Conservation (phyloP, 148 eudicot genomes). For the Spergularia bocconei region DNA sequence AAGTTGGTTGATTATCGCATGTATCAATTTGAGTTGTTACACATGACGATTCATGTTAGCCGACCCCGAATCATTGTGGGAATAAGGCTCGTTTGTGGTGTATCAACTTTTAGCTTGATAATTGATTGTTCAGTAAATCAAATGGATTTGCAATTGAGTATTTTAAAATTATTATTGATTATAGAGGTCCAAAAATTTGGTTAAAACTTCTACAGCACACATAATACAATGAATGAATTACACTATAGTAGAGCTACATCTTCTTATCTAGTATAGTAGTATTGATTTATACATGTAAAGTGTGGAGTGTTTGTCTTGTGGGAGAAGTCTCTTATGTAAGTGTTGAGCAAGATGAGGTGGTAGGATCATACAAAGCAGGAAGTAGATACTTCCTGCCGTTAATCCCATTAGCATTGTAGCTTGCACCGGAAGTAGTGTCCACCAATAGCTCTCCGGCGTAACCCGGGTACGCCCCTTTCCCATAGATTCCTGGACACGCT, state of each 20-base stretch:
- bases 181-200: too few relatives aligned
- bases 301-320: too few relatives aligned
- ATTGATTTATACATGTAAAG: neutral
- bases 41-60: too few relatives aligned
- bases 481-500: conserved; percentile 49
- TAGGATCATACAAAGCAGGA: conserved; percentile 50
- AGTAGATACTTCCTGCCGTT: conserved; percentile 45
- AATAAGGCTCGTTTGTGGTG: too few relatives aligned
- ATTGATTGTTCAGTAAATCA: too few relatives aligned
- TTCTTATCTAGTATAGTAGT: neutral
- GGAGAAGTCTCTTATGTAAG: conserved; percentile 16
- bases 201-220: neutral
- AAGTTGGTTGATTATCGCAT: neutral
- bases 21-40: too few relatives aligned
- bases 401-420: conserved; percentile 53
- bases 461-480: conserved; percentile 51
- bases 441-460: conserved; percentile 47
- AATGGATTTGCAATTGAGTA: too few relatives aligned
- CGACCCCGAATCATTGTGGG: too few relatives aligned
- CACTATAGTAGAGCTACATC: neutral
- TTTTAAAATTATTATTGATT: too few relatives aligned
- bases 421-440: conserved; percentile 39
- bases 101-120: too few relatives aligned
- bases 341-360: conserved; percentile 38
- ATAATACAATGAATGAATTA: neutral